Conservation (phyloP, 1,284 basidiomycete genomes). For the Irpex sp. region DNA sequence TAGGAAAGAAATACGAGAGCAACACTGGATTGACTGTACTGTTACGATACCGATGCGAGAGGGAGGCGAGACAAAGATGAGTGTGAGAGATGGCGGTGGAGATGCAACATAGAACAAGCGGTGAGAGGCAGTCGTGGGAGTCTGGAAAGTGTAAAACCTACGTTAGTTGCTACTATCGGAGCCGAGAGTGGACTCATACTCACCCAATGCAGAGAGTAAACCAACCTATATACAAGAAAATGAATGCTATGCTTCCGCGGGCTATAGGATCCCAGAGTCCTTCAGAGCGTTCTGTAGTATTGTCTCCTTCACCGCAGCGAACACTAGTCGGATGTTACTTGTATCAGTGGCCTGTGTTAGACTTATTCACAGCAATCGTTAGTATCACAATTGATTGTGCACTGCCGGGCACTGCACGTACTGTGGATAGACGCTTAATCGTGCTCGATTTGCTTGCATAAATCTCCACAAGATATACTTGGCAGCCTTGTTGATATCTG, state of each 20-base stretch:
- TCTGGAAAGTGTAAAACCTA: not conserved
- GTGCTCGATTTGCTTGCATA: slow-evolving; percentile 90
- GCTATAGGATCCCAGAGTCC: slow-evolving; percentile 73
- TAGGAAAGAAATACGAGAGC: not conserved
- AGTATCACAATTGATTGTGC: not conserved
- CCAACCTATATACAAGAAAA: slow-evolving; percentile 6
- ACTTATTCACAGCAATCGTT: slow-evolving; percentile 33
- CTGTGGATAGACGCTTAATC: slow-evolving; percentile 91
- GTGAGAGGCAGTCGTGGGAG: slow-evolving; percentile 1
- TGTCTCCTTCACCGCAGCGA: slow-evolving; percentile 98
- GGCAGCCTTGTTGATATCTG: slow-evolving; percentile 96
- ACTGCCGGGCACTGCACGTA: slow-evolving; percentile 37
- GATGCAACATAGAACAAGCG: slow-evolving; percentile 11
- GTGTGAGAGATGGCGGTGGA: slow-evolving; percentile 6
- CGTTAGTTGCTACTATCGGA: not conserved
- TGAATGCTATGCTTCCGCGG: not conserved
- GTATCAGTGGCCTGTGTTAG: slow-evolving; percentile 82
- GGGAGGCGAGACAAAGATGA: not conserved
- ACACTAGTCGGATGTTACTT: slow-evolving; percentile 84
- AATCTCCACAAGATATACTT: slow-evolving; percentile 98
- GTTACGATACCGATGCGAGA: slow-evolving; percentile 8
- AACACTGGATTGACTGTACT: not conserved
- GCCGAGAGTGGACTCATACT: not conserved
- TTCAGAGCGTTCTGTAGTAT: slow-evolving; percentile 87
- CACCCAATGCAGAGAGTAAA: slow-evolving; percentile 10